phyloP scores from a whole-genome alignment of 768 basidiomycete species.

The Tephrocybe sp. region DNA sequence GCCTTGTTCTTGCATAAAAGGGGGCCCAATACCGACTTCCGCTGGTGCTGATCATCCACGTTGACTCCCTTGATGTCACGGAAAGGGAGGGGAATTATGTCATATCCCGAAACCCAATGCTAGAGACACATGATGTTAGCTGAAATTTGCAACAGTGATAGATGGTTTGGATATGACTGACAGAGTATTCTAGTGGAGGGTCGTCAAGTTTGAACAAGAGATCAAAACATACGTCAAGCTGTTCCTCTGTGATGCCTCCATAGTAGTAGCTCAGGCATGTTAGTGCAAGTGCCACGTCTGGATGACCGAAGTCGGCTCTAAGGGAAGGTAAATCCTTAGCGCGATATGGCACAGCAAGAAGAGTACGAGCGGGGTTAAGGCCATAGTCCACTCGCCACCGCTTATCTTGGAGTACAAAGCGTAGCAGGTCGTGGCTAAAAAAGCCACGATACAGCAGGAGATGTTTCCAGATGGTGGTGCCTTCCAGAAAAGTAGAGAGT shows the following conservation, averaged over 20 bases:
- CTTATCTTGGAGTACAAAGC: conserved; percentile 33
- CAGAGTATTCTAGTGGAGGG: conserved; percentile 39
- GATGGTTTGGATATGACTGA: background rate
- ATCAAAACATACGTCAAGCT: conserved; percentile 37
- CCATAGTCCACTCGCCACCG: conserved; percentile 58
- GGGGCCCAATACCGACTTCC: conserved; percentile 25
- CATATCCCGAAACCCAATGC: conserved; percentile 5
- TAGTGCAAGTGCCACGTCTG: conserved; percentile 44
- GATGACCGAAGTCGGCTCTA: conserved; percentile 53
- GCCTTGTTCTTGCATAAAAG: conserved; percentile 35
- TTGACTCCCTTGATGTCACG: conserved; percentile 40
- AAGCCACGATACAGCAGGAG: conserved; percentile 48
- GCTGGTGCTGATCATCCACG: conserved; percentile 34
- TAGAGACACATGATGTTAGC: background rate
- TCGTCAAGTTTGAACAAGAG: conserved; percentile 40
- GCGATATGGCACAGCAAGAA: conserved; percentile 53
- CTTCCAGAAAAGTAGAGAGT: conserved; percentile 18
- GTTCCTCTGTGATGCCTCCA: conserved; percentile 37
- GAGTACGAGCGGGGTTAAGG: conserved; percentile 37
- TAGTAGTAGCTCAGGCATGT: conserved; percentile 54
- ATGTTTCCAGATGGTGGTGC: conserved; percentile 26
- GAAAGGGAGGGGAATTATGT: conserved; percentile 28
- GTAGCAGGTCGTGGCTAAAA: conserved; percentile 39
- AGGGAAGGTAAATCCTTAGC: conserved; percentile 50
- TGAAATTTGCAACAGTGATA: background rate